Conservation (phyloP, 352 stramenopile genomes). For the Phytophthora citricola region DNA sequence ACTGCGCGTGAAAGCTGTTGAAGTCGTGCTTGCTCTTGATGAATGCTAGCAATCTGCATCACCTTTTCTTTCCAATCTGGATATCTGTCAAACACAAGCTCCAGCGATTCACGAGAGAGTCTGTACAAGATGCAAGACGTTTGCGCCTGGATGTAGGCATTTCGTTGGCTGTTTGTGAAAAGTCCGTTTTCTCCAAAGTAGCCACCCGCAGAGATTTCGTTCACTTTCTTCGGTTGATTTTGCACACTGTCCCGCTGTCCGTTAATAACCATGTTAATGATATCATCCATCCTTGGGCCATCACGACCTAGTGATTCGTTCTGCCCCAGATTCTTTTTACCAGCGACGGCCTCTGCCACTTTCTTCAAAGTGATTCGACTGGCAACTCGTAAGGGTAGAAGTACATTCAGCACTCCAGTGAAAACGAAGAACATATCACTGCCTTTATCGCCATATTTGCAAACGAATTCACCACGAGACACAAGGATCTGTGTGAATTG, state of each 20-base stretch:
- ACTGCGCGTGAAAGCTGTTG: constrained; percentile 58
- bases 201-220: constrained; percentile 52
- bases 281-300: constrained; percentile 15
- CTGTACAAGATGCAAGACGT: constrained; percentile 68
- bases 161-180: constrained; percentile 57
- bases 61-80: constrained; percentile 70
- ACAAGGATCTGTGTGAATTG: constrained; percentile 57
- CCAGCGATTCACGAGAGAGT: constrained; percentile 52
- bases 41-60: constrained; percentile 58
- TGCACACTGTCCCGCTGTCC: too few species aligned
- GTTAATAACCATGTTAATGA: too few species aligned
- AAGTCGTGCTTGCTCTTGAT: constrained; percentile 39
- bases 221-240: constrained; percentile 58
- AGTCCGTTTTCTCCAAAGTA: constrained; percentile 68
- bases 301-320: not conserved
- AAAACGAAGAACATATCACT: constrained; percentile 76
- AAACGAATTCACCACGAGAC: constrained; percentile 55
- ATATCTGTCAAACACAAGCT: constrained; percentile 71
- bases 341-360: too few species aligned
- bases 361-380: too few species aligned
- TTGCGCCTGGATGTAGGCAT: constrained; percentile 46
- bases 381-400: constrained; percentile 31
- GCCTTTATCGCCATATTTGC: constrained; percentile 48
- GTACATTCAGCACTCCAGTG: constrained; percentile 54
- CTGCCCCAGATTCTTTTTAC: constrained; percentile 1